A percentile compares a stretch with the other conserved stretches of the same genome.
These are phyloP conservation scores for Ustilago lituana DNA, from an alignment of 1,284 basidiomycete genomes.

Conservation along the genomic window DNA sequence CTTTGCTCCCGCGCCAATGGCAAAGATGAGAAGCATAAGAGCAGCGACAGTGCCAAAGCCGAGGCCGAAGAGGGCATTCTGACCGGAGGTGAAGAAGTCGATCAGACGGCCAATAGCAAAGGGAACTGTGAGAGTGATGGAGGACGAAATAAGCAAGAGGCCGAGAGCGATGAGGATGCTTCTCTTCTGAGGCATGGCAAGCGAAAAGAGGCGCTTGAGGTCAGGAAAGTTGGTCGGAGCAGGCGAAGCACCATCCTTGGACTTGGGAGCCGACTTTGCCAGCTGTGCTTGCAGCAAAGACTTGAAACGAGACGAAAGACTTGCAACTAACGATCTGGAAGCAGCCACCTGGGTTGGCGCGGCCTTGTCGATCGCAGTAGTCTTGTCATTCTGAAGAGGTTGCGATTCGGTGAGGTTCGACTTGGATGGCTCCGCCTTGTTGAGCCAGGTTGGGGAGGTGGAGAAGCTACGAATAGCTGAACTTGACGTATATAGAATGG, in stretches of 20 bases:
- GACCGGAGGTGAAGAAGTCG: conserved; percentile 64
- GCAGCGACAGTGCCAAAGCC: conserved; percentile 83
- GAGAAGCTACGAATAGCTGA: conserved; percentile 16
- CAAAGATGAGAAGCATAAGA: conserved; percentile 81
- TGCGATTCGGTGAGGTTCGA: not conserved
- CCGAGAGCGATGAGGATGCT: conserved; percentile 57
- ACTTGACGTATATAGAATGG: too few relatives aligned
- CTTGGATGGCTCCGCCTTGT: conserved; percentile 16
- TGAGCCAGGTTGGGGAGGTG: not conserved
- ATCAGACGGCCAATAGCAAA: conserved; percentile 66
- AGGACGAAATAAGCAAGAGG: conserved; percentile 67
- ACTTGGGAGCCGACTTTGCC: conserved; percentile 40
- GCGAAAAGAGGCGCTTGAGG: conserved; percentile 55
- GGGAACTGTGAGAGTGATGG: conserved; percentile 76
- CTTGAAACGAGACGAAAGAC: conserved; percentile 21
- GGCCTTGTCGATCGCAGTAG: not conserved
- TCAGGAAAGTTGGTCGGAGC: conserved; percentile 58
- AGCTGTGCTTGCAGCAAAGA: conserved; percentile 34
- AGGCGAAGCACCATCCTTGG: conserved; percentile 34
- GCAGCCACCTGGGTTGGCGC: not conserved
- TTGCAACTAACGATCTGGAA: conserved; percentile 13
- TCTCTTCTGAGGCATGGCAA: conserved; percentile 61
- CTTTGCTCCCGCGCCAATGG: conserved; percentile 85
- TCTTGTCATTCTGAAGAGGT: not conserved
- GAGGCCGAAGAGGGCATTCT: conserved; percentile 68